A percentile compares a stretch with the other conserved stretches of the same genome.
These are phyloP conservation scores for Schoenoplectus tabernaemontani DNA, from an alignment of 202 grass and related monocot species.

Conservation along the genomic window DNA sequence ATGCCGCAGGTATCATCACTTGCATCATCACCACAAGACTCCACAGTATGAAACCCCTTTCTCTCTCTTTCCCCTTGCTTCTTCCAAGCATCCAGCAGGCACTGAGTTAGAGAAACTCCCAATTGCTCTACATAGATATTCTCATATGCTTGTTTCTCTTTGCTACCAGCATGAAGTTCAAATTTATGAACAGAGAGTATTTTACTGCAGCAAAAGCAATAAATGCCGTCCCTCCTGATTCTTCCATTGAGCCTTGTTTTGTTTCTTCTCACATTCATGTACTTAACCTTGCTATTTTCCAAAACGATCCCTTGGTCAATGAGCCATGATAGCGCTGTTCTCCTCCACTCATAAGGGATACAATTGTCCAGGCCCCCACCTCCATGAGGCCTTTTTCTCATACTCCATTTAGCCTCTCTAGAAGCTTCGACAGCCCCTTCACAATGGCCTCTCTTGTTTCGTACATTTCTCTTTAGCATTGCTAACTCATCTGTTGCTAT, in stretches of 20 bases:
- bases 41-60: constrained; percentile 60
- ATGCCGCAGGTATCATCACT: constrained; percentile 80
- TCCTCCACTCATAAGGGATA: constrained; percentile 58
- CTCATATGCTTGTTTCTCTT: constrained; percentile 49
- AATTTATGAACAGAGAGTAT: constrained; percentile 63
- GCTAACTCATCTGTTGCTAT: constrained; percentile 64
- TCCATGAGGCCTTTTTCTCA: constrained; percentile 36
- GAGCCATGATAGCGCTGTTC: constrained; percentile 84
- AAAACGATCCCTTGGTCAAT: constrained; percentile 72
- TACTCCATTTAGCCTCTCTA: constrained; percentile 37
- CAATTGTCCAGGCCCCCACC: constrained; percentile 35
- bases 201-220: constrained; percentile 79
- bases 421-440: constrained; percentile 25
- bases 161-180: constrained; percentile 93
- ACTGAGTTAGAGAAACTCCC: constrained; percentile 53
- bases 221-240: constrained; percentile 78
- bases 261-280: constrained; percentile 65
- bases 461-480: constrained; percentile 72
- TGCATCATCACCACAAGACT: constrained; percentile 39
- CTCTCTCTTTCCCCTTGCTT: constrained; percentile 49
- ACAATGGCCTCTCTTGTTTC: constrained; percentile 46
- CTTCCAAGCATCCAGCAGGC: constrained; percentile 71
- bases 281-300: constrained; percentile 52
- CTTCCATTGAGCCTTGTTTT: constrained; percentile 47
- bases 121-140: constrained; percentile 60